Conservation (phyloP, 2,329 filamentous ascomycete species). For the Pyricularia sp. region DNA sequence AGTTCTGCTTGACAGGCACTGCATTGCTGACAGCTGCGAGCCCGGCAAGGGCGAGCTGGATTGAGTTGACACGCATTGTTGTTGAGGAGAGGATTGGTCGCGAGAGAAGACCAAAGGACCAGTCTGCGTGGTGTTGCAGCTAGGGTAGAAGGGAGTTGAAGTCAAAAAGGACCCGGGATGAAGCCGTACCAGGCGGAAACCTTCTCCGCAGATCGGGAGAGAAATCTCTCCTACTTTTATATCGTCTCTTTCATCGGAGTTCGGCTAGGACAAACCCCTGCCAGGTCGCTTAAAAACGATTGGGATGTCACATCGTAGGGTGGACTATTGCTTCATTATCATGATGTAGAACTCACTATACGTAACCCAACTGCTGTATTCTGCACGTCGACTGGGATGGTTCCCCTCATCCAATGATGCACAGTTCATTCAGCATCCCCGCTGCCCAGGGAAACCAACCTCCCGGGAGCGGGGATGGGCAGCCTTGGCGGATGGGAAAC, state of each 20-base stretch:
- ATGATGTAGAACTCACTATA: not conserved
- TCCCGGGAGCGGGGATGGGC: not conserved
- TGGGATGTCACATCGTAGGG: not conserved
- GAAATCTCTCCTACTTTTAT: not conserved
- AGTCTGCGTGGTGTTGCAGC: not conserved
- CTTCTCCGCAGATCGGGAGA: not conserved
- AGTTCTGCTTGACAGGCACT: not conserved
- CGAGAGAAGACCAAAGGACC: not conserved
- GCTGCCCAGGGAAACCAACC: not conserved
- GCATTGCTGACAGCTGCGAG: not conserved
- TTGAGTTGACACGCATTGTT: not conserved
- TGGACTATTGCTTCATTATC: not conserved
- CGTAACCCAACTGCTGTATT: not conserved
- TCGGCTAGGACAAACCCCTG: not conserved
- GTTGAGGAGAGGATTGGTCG: not conserved
- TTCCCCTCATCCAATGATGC: not conserved
- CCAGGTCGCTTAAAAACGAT: not conserved
- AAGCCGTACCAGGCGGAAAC: not conserved
- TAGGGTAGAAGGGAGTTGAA: not conserved
- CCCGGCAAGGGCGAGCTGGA: conserved; percentile 1
- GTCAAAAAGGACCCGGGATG: not conserved
- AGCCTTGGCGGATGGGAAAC: not conserved
- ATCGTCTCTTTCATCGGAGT: not conserved
- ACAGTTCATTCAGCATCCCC: not conserved
- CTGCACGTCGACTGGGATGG: not conserved